Conservation (phyloP, 306 rosid genomes). For the Prunus armeniaca region DNA sequence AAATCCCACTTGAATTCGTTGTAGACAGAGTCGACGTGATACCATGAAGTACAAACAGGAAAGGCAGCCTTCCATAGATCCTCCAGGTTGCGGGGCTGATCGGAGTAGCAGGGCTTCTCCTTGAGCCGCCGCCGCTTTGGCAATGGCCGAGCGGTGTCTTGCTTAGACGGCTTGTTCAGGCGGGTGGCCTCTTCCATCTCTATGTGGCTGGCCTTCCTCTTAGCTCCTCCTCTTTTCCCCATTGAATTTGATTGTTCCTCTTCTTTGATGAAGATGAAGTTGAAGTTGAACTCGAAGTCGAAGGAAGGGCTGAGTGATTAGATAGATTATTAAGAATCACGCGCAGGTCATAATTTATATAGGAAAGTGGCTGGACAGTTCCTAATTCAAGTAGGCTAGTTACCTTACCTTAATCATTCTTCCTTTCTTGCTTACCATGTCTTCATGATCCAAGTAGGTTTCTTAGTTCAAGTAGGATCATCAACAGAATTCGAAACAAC, state of each 20-base stretch:
- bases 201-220: not conserved
- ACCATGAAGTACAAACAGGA: not conserved
- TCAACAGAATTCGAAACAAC: too few species aligned
- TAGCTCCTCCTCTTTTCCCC: not conserved
- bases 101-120: not conserved
- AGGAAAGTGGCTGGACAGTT: too few species aligned
- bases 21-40: not conserved
- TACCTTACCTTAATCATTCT: too few species aligned
- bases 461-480: too few species aligned
- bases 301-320: too few species aligned
- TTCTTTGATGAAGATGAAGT: not conserved
- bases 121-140: not conserved
- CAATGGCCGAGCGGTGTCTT: not conserved
- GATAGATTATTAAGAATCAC: too few species aligned
- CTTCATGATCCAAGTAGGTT: too few species aligned
- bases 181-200: not conserved
- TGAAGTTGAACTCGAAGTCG: too few species aligned
- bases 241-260: not conserved
- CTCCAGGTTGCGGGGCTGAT: not conserved
- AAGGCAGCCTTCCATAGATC: not conserved
- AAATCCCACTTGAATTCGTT: not conserved
- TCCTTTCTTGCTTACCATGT: too few species aligned
- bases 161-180: not conserved
- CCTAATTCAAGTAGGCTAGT: too few species aligned
- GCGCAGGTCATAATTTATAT: too few species aligned